phyloP scores from a whole-genome alignment of 208 protist genomes.

The Leishmania guyanensis region DNA sequence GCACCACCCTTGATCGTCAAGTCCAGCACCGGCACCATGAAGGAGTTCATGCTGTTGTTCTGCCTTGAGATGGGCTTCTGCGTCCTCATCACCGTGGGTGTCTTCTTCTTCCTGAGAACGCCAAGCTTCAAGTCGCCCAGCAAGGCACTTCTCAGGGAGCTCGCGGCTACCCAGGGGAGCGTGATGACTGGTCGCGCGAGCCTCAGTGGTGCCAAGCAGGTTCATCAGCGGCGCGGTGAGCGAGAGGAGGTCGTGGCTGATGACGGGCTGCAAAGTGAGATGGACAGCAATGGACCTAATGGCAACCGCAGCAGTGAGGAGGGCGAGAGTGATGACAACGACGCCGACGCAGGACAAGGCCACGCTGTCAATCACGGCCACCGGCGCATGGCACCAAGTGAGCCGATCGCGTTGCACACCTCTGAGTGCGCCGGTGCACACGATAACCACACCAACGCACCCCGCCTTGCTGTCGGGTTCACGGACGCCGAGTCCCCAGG shows the following conservation, averaged over 20 bases:
- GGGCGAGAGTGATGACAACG: background rate
- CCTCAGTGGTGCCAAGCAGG: background rate
- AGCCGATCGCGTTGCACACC: constrained; percentile 1
- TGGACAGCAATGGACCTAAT: background rate
- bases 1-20: constrained; percentile 65
- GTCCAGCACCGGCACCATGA: constrained; percentile 22
- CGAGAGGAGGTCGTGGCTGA: constrained; percentile 9
- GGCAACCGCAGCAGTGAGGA: background rate
- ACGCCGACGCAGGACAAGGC: background rate
- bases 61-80: constrained; percentile 54
- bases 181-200: background rate
- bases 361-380: background rate
- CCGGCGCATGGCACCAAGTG: background rate
- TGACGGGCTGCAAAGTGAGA: constrained; percentile 11
- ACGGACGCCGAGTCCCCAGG: background rate
- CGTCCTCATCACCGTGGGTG: constrained; percentile 41
- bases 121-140: constrained; percentile 45
- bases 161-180: constrained; percentile 5
- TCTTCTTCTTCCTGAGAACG: constrained; percentile 49
- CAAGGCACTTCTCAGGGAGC: constrained; percentile 22
- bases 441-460: background rate
- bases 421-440: background rate
- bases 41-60: constrained; percentile 68
- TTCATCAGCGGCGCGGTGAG: constrained; percentile 11
- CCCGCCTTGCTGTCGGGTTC: background rate